These are phyloP conservation scores for Xylariaceae sp. DNA, from an alignment of 2,329 filamentous ascomycete genomes.

Conservation along the genomic window DNA sequence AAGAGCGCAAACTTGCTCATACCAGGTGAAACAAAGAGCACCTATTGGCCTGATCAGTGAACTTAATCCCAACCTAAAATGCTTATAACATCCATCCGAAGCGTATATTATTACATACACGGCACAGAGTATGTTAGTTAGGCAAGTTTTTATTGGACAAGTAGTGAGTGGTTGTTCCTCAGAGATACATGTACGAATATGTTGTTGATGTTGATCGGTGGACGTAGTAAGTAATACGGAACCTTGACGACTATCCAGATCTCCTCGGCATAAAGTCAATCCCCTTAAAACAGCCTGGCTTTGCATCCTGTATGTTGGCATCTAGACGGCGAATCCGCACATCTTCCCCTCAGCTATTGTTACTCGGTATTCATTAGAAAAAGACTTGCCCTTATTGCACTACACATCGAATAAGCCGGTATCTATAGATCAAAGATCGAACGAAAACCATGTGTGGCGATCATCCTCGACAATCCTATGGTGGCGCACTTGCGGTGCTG, in stretches of 20 bases:
- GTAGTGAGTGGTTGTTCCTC: background rate
- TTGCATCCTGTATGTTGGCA: background rate
- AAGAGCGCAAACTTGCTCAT: slow-evolving; percentile 40
- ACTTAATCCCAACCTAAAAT: background rate
- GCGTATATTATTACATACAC: slow-evolving; percentile 3
- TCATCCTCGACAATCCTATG: slow-evolving; percentile 43
- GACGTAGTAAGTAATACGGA: no score
- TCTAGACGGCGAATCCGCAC: background rate
- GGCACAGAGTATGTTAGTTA: background rate
- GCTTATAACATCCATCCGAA: background rate
- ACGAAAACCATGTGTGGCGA: slow-evolving; percentile 48
- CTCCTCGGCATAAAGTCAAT: background rate
- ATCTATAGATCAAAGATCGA: background rate
- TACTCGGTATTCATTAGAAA: background rate
- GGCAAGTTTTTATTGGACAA: background rate
- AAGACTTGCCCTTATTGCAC: background rate
- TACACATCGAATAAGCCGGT: background rate
- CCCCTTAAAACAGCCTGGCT: background rate
- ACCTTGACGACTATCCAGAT: slow-evolving; percentile 20
- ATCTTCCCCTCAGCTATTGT: background rate
- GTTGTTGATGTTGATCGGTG: background rate
- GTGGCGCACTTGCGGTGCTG: slow-evolving; percentile 51
- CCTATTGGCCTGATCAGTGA: background rate
- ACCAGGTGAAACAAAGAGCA: slow-evolving; percentile 4
- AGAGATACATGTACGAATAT: background rate